Percentiles rank a stretch among this genome's conserved stretches.
Evolutionary conservation across 1,139 yeast genomes (phyloP).

Genomic region (Taphrina communis): DNA sequence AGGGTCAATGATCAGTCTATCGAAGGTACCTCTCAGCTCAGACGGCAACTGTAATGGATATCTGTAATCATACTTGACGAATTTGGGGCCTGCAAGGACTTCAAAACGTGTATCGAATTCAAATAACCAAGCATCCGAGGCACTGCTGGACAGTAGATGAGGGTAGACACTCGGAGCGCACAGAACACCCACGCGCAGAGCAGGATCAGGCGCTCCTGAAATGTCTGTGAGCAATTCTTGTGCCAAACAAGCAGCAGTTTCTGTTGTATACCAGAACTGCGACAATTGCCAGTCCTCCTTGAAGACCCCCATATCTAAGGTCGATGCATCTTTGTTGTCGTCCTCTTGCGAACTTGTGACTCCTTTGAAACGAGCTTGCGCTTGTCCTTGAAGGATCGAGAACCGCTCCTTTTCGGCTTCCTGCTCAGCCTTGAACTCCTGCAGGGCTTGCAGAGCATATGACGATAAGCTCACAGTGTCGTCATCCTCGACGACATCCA

Average conservation of each 20-base stretch:
- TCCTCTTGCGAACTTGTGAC: constrained; percentile 50
- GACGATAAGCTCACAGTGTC: not conserved
- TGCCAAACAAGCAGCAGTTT: constrained; percentile 71
- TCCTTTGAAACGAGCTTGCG: constrained; percentile 61
- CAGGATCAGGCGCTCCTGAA: constrained; percentile 44
- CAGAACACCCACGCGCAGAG: constrained; percentile 73
- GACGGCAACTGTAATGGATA: constrained; percentile 68
- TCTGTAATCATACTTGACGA: constrained; percentile 76
- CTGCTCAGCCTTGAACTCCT: constrained; percentile 27
- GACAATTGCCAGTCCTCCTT: constrained; percentile 93
- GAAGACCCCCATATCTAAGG: constrained; percentile 64
- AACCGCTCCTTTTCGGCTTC: constrained; percentile 52
- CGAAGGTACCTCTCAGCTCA: constrained; percentile 64
- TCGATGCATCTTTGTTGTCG: constrained; percentile 41
- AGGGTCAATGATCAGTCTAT: constrained; percentile 82
- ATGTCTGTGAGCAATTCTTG: constrained; percentile 70
- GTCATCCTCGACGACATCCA: not conserved
- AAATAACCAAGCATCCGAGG: constrained; percentile 63
- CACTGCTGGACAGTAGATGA: constrained; percentile 61
- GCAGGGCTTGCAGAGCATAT: constrained; percentile 25
- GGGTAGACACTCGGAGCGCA: constrained; percentile 94
- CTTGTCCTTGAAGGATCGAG: constrained; percentile 61
- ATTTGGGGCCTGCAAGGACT: constrained; percentile 71
- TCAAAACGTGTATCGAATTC: constrained; percentile 81
- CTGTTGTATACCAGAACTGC: constrained; percentile 82